These are phyloP conservation scores for Candida gorgasii DNA, from an alignment of 805 yeast species.

Conservation along the genomic window DNA sequence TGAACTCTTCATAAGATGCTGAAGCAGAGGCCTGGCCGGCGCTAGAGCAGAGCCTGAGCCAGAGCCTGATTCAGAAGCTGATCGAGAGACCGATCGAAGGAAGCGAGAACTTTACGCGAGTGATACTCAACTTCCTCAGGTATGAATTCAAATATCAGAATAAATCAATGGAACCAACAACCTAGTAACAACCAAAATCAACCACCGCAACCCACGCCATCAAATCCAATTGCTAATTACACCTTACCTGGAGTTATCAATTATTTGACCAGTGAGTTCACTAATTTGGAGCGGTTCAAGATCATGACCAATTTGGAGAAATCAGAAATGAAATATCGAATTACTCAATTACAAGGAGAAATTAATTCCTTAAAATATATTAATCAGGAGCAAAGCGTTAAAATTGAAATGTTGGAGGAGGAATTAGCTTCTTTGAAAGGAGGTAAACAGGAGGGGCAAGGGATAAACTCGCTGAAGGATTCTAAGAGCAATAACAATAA, in stretches of 20 bases:
- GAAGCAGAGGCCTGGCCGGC: no score
- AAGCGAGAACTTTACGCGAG: no score
- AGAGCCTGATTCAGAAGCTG: no score
- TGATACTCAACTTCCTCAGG: no score
- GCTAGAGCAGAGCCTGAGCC: no score
- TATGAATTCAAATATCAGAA: constrained; percentile 3
- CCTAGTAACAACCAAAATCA: constrained; percentile 7
- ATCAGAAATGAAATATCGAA: constrained; percentile 51
- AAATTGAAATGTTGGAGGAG: constrained; percentile 39
- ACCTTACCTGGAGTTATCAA: constrained; percentile 62
- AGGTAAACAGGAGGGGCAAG: neutral
- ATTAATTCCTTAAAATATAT: constrained; percentile 43
- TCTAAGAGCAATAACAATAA: neutral
- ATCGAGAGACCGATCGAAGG: no score
- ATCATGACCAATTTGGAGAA: constrained; percentile 55
- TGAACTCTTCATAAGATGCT: no score
- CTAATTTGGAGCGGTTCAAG: constrained; percentile 42
- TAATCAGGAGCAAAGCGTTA: constrained; percentile 42
- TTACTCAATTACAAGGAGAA: constrained; percentile 54
- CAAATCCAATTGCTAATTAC: constrained; percentile 42
- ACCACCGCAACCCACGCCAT: constrained; percentile 9
- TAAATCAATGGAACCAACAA: constrained; percentile 11
- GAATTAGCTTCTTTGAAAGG: constrained; percentile 14
- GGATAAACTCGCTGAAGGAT: neutral
- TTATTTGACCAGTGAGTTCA: constrained; percentile 59